Percentiles rank a stretch among this genome's conserved stretches.
These are phyloP conservation scores for Venturia oleaginea DNA, from an alignment of 2,329 filamentous ascomycete genomes.

Conservation along the genomic window DNA sequence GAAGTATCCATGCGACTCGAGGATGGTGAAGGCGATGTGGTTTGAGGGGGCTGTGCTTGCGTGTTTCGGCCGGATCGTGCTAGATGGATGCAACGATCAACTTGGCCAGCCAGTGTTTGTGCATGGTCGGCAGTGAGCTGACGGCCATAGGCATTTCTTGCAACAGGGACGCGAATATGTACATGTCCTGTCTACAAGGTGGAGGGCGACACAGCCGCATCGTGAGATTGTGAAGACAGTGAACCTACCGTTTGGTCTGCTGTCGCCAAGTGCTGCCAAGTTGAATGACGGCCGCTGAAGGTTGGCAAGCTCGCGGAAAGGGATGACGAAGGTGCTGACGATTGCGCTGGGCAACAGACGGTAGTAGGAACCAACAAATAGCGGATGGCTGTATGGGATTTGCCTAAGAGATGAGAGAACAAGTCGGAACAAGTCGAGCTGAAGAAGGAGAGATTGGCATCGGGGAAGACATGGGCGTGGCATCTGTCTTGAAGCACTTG, in stretches of 20 bases:
- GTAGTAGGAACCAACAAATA: no score
- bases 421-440: no score
- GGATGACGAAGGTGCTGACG: neutral
- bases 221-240: neutral
- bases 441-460: neutral
- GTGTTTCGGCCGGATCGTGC: neutral
- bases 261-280: conserved; percentile 7
- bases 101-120: neutral
- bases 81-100: neutral
- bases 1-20: neutral
- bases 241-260: neutral
- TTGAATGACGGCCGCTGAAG: neutral
- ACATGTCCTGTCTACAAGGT: neutral
- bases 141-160: neutral
- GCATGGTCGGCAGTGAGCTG: neutral
- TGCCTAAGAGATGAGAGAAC: no score
- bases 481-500: neutral
- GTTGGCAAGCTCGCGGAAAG: neutral
- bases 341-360: neutral
- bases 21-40: neutral
- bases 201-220: neutral
- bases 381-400: no score
- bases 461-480: neutral
- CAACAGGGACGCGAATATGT: neutral
- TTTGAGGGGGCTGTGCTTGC: conserved; percentile 5